These are phyloP conservation scores for Aspergillus fumigatiaffinis DNA, from an alignment of 2,329 filamentous ascomycete genomes.

Conservation along the genomic window DNA sequence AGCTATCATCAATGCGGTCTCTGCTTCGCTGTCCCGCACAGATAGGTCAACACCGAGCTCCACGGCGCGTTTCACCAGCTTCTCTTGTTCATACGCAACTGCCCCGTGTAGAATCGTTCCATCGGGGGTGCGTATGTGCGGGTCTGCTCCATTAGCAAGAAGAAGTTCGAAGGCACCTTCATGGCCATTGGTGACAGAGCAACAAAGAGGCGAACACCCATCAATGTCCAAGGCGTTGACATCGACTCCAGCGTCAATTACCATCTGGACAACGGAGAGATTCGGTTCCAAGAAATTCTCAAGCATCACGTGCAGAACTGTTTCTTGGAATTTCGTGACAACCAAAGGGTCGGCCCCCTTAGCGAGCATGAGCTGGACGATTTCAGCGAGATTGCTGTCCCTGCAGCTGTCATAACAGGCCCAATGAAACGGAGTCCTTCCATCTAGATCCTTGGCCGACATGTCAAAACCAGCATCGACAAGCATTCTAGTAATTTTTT, in stretches of 20 bases:
- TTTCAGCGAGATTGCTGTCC: not conserved
- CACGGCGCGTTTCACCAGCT: not conserved
- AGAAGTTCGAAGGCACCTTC: not conserved
- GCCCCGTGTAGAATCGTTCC: not conserved
- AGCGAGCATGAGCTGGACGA: not conserved
- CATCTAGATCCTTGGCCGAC: not conserved
- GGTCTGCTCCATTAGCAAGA: not conserved
- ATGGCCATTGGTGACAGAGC: not conserved
- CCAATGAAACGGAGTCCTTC: not conserved
- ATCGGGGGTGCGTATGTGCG: too few relatives aligned
- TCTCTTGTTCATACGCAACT: not conserved
- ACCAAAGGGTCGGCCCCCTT: not conserved
- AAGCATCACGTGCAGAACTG: not conserved
- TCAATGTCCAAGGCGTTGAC: not conserved
- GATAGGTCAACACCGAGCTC: not conserved
- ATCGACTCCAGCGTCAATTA: not conserved
- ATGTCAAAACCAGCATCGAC: not conserved
- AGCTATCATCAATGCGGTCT: not conserved
- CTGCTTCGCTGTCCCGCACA: not conserved
- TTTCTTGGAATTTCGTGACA: not conserved
- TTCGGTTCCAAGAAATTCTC: too few relatives aligned
- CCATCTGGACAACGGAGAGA: not conserved
- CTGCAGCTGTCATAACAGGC: not conserved
- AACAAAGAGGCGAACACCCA: not conserved
- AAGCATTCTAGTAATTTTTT: not conserved